These are phyloP conservation scores for Clathrus columnatus DNA, from an alignment of 768 basidiomycete species.

Conservation along the genomic window DNA sequence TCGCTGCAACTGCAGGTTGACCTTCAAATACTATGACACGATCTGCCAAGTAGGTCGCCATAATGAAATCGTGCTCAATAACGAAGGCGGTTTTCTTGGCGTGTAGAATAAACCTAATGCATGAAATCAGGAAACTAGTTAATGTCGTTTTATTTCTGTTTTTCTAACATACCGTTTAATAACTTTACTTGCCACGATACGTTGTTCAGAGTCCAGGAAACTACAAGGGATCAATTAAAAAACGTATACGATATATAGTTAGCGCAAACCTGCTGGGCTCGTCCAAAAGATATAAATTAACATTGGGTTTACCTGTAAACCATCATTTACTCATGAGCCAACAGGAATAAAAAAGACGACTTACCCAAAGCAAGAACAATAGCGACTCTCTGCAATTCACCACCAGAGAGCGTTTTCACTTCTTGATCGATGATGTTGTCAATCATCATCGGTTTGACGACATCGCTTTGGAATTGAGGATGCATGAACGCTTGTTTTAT, in stretches of 20 bases:
- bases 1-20: slow-evolving; percentile 77
- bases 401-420: slow-evolving; percentile 95
- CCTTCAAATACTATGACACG: slow-evolving; percentile 92
- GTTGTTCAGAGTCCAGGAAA: slow-evolving; percentile 98
- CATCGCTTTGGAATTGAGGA: slow-evolving; percentile 98
- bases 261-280: slow-evolving; percentile 70
- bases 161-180: slow-evolving; percentile 70
- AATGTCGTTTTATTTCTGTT: not conserved
- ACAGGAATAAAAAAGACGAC: slow-evolving; percentile 10
- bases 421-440: slow-evolving; percentile 96
- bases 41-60: slow-evolving; percentile 98
- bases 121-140: not conserved
- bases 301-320: slow-evolving; percentile 56
- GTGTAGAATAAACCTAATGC: slow-evolving; percentile 77
- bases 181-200: slow-evolving; percentile 95
- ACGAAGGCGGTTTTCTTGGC: slow-evolving; percentile 97
- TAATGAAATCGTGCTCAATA: slow-evolving; percentile 99
- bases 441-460: slow-evolving; percentile 93
- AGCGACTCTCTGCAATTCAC: slow-evolving; percentile 95
- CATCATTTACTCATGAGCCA: slow-evolving; percentile 10
- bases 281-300: slow-evolving; percentile 88
- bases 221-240: slow-evolving; percentile 26
- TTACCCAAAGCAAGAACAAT: slow-evolving; percentile 86
- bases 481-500: slow-evolving; percentile 97
- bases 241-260: not conserved